Base-by-base conservation (phyloP, 306 rosid genomes). In the Nissolia schottii region DNA sequence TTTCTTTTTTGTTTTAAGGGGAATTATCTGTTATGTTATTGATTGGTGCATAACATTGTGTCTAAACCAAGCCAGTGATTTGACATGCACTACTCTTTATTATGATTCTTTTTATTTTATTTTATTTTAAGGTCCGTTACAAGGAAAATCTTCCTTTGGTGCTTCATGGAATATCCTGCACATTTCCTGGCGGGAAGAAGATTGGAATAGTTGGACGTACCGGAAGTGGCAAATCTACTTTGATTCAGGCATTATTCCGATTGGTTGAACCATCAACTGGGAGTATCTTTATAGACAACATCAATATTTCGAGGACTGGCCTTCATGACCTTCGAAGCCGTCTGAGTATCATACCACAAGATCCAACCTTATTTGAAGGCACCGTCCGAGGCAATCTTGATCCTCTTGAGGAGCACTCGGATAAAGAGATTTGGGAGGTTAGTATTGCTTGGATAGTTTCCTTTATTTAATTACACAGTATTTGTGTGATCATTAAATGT, bases 141-240 rank as follows among this genome's bases (percentile, higher is more conserved):
- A 88, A 93, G 85, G 98, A 90, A 81, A 87, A 79, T 80, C 96
- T 93, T 77, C 98, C 98, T 13, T 59, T 89, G 53, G 97, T 93
- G 73, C 97, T 93, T 75, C 93, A 67, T 51, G 98, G 93, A 56
- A 45, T 93, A 79, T 84, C 89, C 50, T 90, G 97, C 84, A 75
- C 73, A 58, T 93, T 93, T 81, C 98, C 97, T 7, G 97, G 98
- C 12, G 92, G 93, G 69, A 87, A 84, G 90, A 93, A 93, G 64
- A 89, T 90, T 76, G 98, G 98, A 63, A 90, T 93, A 72, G 97
- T 93, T 76, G 98, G 98, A 27, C 89, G 97, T 34, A 90, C 98
- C 37, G 97, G 98, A 34, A 93, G 98, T 78, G 98, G 98, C 46
- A 93, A 93, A 87, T 90, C 98, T 74, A 93, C 98, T 48, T 67